These are phyloP conservation scores for Seminavis robusta DNA, from an alignment of 108 stramenopile species.

Conservation along the genomic window DNA sequence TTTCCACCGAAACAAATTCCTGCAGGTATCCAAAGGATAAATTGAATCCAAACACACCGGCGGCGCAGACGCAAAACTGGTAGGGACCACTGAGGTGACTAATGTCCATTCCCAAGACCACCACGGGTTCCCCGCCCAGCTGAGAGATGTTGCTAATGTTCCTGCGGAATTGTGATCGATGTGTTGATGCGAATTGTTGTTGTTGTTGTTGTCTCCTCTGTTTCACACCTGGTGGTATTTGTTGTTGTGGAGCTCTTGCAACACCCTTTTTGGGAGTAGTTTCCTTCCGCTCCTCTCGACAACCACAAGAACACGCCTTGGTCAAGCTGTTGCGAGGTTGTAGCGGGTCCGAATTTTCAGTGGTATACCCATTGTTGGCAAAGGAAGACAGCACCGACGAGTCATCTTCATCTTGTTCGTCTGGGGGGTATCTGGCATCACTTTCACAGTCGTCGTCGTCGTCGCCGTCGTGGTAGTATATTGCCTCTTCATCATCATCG, in stretches of 20 bases:
- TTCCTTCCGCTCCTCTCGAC: no score
- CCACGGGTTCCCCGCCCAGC: slow-evolving; percentile 53
- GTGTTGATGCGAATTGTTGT: neutral
- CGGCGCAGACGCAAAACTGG: slow-evolving; percentile 74
- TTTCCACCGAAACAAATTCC: slow-evolving; percentile 74
- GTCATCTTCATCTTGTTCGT: no score
- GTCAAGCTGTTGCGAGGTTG: no score
- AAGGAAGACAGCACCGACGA: no score
- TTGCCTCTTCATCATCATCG: no score
- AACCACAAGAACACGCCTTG: no score
- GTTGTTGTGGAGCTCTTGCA: neutral
- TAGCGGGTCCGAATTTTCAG: no score
- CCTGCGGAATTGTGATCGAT: neutral
- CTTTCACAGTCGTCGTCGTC: no score
- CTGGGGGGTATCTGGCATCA: no score
- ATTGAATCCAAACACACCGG: slow-evolving; percentile 75
- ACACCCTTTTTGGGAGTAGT: neutral
- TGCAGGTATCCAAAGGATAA: slow-evolving; percentile 85
- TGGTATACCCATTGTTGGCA: no score
- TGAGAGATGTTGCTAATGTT: neutral
- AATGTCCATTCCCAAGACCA: slow-evolving; percentile 79
- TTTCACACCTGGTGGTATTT: neutral
- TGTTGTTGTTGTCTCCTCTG: neutral
- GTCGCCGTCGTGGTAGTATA: no score
- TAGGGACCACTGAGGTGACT: slow-evolving; percentile 40